These are phyloP conservation scores for Centella asiatica DNA, from an alignment of 129 eudicot species.

Conservation along the genomic window DNA sequence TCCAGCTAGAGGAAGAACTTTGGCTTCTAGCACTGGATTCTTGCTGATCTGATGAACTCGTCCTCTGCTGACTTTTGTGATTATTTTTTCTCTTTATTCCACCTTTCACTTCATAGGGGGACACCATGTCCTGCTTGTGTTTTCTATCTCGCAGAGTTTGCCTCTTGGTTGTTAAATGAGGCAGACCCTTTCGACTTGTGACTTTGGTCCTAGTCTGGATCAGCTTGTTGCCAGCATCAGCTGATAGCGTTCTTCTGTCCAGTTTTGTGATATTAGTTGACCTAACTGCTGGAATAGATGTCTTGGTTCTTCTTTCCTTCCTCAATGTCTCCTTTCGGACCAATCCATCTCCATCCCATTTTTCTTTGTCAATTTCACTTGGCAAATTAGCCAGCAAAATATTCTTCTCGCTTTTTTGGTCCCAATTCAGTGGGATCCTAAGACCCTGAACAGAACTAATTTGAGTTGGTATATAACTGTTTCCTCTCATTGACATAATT, in stretches of 20 bases:
- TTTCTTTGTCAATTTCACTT: background rate
- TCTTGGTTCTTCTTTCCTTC: conserved; percentile 11
- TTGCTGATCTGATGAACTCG: conserved; percentile 14
- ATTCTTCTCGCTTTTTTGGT: background rate
- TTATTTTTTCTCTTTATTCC: conserved; percentile 15
- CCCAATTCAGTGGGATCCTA: background rate
- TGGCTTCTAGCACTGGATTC: conserved; percentile 32
- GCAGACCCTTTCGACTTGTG: background rate
- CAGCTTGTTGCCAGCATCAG: conserved; percentile 3
- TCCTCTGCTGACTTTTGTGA: conserved; percentile 9
- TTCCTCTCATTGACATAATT: background rate
- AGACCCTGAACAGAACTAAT: background rate
- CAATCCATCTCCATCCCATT: background rate
- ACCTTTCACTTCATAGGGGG: conserved; percentile 8
- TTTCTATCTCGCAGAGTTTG: conserved; percentile 11
- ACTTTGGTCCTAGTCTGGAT: background rate
- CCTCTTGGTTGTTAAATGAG: conserved; percentile 4
- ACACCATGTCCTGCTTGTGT: background rate
- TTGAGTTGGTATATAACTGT: background rate
- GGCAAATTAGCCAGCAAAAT: background rate
- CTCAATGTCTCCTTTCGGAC: conserved; percentile 9
- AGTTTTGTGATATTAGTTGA: conserved; percentile 10
- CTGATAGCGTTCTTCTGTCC: conserved; percentile 13
- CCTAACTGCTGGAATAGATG: conserved; percentile 19
- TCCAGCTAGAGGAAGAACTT: conserved; percentile 28